Conservation (phyloP, 495 filamentous ascomycete genomes). For the Aspergillus taichungensis region DNA sequence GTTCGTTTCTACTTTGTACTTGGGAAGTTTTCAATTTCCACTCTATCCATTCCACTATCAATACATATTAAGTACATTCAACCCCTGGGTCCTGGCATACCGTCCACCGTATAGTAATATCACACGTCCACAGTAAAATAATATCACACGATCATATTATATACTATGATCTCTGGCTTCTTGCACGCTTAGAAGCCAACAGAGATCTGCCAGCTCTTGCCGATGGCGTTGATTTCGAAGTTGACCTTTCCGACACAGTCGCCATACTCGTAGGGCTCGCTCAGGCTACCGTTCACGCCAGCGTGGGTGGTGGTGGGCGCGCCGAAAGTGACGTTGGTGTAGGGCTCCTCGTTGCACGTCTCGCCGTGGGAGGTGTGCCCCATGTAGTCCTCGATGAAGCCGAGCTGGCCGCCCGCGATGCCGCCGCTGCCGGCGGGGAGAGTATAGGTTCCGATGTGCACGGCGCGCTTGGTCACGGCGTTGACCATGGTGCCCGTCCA, state of each 20-base stretch:
- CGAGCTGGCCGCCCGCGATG: slow-evolving; percentile 11
- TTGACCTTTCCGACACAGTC: slow-evolving; percentile 20
- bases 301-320: slow-evolving; percentile 1
- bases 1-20: too few relatives aligned
- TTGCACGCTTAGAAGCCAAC: slow-evolving; percentile 14
- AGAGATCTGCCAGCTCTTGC: slow-evolving; percentile 7
- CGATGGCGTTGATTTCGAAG: slow-evolving; percentile 8
- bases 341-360: slow-evolving; percentile 13
- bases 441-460: slow-evolving; percentile 18
- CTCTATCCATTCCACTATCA: too few relatives aligned
- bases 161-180: too few relatives aligned
- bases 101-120: too few relatives aligned
- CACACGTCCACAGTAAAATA: too few relatives aligned
- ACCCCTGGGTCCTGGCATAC: too few relatives aligned
- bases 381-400: slow-evolving; percentile 23
- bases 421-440: slow-evolving; percentile 14
- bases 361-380: slow-evolving; percentile 11
- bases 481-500: slow-evolving; percentile 22
- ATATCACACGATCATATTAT: too few relatives aligned
- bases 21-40: too few relatives aligned
- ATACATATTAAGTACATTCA: too few relatives aligned
- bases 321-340: slow-evolving; percentile 16
- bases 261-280: slow-evolving; percentile 21
- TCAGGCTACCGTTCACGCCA: slow-evolving; percentile 5
- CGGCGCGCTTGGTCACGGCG: slow-evolving; percentile 6